phyloP scores from a whole-genome alignment of 441 rosid species.

The Viola pubescens region DNA sequence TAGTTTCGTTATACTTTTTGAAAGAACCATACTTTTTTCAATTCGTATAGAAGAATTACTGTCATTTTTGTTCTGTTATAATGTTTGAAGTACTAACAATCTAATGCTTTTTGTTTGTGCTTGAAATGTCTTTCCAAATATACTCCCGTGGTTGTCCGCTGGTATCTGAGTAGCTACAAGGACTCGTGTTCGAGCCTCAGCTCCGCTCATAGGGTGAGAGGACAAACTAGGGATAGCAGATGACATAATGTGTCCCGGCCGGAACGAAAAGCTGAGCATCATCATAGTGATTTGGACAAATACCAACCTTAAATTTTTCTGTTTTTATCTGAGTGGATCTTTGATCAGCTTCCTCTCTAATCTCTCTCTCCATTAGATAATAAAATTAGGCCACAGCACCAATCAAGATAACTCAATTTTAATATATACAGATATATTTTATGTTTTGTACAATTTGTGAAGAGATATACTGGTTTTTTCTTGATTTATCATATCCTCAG shows the following conservation, averaged over 20 bases:
- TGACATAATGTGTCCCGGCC: constrained; percentile 9
- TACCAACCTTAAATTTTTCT: background rate
- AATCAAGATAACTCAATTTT: background rate
- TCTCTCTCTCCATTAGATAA: constrained; percentile 17
- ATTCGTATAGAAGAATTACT: too few species aligned
- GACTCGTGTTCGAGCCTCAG: too few species aligned
- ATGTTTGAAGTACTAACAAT: too few species aligned
- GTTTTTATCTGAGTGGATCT: constrained; percentile 25
- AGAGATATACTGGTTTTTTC: too few species aligned
- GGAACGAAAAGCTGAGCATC: constrained; percentile 13
- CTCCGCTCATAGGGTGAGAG: background rate
- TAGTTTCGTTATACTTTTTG: too few species aligned
- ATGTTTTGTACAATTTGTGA: too few species aligned
- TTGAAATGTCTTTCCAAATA: too few species aligned
- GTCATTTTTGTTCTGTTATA: too few species aligned
- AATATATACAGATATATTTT: background rate
- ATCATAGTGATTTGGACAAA: constrained; percentile 6
- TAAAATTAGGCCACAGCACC: constrained; percentile 35
- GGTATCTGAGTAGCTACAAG: too few species aligned
- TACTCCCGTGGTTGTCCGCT: too few species aligned
- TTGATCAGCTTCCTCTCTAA: constrained; percentile 24
- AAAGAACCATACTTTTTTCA: too few species aligned
- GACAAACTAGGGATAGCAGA: background rate
- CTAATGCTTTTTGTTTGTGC: too few species aligned
- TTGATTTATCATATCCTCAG: background rate